Percentiles rank a stretch among this genome's conserved stretches.
Evolutionary conservation across 164 flowering plant species (phyloP).

Genomic region (Cinnamomum chago): DNA sequence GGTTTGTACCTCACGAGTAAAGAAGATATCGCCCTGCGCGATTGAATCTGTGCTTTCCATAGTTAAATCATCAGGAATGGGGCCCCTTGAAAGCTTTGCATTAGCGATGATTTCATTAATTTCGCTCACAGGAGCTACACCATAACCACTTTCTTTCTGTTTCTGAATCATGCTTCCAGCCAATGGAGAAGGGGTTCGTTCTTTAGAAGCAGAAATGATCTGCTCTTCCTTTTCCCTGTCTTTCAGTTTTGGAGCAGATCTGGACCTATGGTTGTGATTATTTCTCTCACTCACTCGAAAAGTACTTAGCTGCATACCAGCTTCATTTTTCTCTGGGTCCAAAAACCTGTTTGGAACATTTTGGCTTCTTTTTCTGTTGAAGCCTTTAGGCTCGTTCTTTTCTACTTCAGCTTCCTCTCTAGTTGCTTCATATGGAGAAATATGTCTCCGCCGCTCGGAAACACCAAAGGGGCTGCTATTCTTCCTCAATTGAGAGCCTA

Average conservation of each 20-base stretch:
- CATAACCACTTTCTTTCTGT: conserved; percentile 25
- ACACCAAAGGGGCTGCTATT: conserved; percentile 33
- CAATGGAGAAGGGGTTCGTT: conserved; percentile 25
- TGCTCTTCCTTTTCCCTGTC: conserved; percentile 24
- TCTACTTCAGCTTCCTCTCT: conserved; percentile 18
- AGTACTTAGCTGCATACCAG: conserved; percentile 9
- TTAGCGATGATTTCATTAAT: conserved; percentile 59
- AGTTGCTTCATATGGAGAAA: conserved; percentile 37
- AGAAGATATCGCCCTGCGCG: conserved; percentile 55
- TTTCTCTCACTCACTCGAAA: conserved; percentile 20
- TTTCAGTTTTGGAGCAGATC: conserved; percentile 46
- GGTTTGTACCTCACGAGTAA: conserved; percentile 37
- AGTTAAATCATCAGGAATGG: conserved; percentile 5
- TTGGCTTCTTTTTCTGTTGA: conserved; percentile 13
- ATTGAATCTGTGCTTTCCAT: conserved; percentile 51
- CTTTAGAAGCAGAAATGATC: conserved; percentile 8
- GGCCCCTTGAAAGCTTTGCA: conserved; percentile 25
- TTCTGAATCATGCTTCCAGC: conserved; percentile 21
- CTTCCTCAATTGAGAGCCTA: conserved; percentile 4
- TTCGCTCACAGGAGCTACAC: conserved; percentile 37
- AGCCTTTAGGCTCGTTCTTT: conserved; percentile 15
- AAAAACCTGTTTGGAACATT: conserved; percentile 10
- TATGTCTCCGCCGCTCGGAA: conserved; percentile 27
- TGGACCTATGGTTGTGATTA: conserved; percentile 32
- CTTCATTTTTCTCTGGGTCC: conserved; percentile 10